Evolutionary conservation across 2,329 filamentous ascomycete genomes (phyloP), one percentile per base, ranked within the genome.

Genomic region (Bipolaris oryzae): DNA sequence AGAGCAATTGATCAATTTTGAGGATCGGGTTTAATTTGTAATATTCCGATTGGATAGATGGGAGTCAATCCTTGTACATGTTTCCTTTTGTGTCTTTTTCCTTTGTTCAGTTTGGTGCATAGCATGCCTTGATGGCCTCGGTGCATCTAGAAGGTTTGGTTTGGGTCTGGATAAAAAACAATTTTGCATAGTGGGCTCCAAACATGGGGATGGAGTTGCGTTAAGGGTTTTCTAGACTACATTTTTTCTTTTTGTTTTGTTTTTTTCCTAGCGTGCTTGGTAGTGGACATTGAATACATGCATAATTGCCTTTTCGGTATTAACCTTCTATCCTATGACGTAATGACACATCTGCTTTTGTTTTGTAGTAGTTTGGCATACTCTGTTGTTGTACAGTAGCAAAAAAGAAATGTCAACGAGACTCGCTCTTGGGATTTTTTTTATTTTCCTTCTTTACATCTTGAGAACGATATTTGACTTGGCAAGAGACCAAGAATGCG

Each of bases 21-120:
- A 35, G n/a, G 35, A 13, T 56, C 28, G 28, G 28, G 42, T 43
- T 37, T 28, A 39, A 42, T 48, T 49, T 35, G 35, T 45, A 37
- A 37, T 23, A 48, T 23, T 18, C 13, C 31, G 31, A 48, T 37
- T 23, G 45, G 33, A 37, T 39, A 38, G 23, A 49, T 15, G 11
- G 18, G 28, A 35, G 10, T 13, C 44, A 38, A 52, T 56, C 42
- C 28, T 31, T 56, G 53, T 52, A 47, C 20, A 56, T 55, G 50
- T 38, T 53, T 42, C 28, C 25, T 20, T 18, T 50, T 35, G 47
- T 51, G 25, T 56, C 21, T 11, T 37, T 43, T 52, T 55, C 31
- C 18, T 13, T 23, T 20, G 18, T 20, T 9, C 28, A 16, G 20
- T 45, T 34, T 11, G 28, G 18, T 11, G 43, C 25, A 20, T 33